Evolutionary conservation across 2,329 filamentous ascomycete genomes (phyloP).

Genomic region (Rhexocercosporidium sp.): DNA sequence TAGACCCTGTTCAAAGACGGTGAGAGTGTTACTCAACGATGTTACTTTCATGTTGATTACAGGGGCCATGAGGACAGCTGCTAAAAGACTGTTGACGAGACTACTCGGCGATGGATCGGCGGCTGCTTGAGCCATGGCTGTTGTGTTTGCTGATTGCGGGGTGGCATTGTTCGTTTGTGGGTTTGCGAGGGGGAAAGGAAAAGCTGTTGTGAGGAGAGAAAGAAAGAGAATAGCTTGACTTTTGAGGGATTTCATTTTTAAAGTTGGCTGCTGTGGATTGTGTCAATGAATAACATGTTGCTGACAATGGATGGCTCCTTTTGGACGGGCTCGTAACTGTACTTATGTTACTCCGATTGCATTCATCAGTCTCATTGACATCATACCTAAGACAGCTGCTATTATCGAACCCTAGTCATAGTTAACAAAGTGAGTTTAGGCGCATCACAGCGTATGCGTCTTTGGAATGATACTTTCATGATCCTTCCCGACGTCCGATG

Average conservation of each 20-base stretch:
- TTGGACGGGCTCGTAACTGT: not conserved
- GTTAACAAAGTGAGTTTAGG: not conserved
- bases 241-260: not conserved
- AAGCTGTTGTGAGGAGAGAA: not conserved
- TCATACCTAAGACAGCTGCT: not conserved
- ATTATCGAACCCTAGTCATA: not conserved
- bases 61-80: conserved; percentile 7
- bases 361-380: not conserved
- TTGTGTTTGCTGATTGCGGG: not conserved
- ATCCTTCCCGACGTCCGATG: not conserved
- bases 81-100: conserved; percentile 9
- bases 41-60: conserved; percentile 11
- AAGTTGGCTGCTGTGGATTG: not conserved
- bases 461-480: too few relatives aligned
- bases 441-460: not conserved
- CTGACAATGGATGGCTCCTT: not conserved
- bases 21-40: conserved; percentile 10
- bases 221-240: not conserved
- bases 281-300: not conserved
- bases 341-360: not conserved
- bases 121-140: not conserved
- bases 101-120: not conserved
- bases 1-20: conserved; percentile 2
- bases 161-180: not conserved
- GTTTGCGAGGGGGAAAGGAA: not conserved